Evolutionary conservation across 176 grass and related monocot species (phyloP).

Genomic region (Bothriochloa decipiens): DNA sequence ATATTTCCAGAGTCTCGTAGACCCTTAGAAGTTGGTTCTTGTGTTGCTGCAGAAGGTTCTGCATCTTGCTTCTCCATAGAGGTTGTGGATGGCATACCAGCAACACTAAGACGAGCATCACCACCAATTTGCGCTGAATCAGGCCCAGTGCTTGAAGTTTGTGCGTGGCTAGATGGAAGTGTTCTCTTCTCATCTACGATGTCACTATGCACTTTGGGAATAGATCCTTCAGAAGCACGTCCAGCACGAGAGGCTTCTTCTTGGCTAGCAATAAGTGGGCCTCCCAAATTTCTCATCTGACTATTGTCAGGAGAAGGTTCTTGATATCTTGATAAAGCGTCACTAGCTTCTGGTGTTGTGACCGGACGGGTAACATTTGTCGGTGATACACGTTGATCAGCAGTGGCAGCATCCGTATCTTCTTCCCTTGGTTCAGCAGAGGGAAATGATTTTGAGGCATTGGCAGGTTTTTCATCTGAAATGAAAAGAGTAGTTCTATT

Average conservation of each 20-base stretch:
- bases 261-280: not conserved
- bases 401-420: slow-evolving; percentile 3
- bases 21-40: not conserved
- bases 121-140: not conserved
- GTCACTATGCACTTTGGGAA: not conserved
- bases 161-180: not conserved
- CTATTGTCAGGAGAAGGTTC: slow-evolving; percentile 6
- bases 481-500: not conserved
- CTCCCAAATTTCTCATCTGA: not conserved
- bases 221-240: not conserved
- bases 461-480: slow-evolving; percentile 2
- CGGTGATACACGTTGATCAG: not conserved
- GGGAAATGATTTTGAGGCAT: not conserved
- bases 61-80: not conserved
- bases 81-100: not conserved
- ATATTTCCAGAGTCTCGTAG: slow-evolving; percentile 7
- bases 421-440: slow-evolving; percentile 38
- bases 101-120: not conserved
- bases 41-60: not conserved
- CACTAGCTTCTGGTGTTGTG: not conserved
- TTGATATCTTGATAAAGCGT: not conserved
- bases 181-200: not conserved
- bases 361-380: not conserved
- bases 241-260: not conserved
- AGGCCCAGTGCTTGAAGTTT: not conserved